Evolutionary conservation across 1,284 basidiomycete species (phyloP).

Genomic region (Puccinia coronata): DNA sequence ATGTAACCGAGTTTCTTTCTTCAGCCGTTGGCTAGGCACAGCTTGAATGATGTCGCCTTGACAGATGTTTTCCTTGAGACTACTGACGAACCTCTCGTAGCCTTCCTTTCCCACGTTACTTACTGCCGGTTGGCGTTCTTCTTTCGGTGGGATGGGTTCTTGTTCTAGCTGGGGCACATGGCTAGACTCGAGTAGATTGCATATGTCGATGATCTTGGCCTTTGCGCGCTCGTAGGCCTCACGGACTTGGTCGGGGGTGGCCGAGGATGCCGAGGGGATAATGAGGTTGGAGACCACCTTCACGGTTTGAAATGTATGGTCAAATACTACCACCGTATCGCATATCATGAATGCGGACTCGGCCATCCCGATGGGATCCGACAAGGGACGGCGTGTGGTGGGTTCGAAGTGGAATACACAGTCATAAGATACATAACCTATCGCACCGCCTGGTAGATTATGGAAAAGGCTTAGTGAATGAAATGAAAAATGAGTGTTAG

Average conservation of each 20-base stretch:
- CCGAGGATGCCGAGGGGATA: constrained; percentile 66
- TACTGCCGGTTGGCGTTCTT: constrained; percentile 64
- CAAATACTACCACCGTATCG: constrained; percentile 91
- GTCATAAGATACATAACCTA: constrained; percentile 97
- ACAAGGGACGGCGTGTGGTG: constrained; percentile 67
- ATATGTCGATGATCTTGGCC: constrained; percentile 72
- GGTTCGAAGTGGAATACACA: constrained; percentile 91
- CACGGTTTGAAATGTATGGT: constrained; percentile 92
- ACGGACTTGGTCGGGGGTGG: constrained; percentile 64
- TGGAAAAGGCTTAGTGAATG: not conserved
- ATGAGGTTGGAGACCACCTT: constrained; percentile 96
- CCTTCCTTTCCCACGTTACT: constrained; percentile 93
- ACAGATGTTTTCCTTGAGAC: constrained; percentile 88
- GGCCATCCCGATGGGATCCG: constrained; percentile 74
- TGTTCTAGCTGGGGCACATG: constrained; percentile 67
- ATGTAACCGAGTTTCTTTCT: constrained; percentile 81
- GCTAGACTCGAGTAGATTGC: constrained; percentile 69
- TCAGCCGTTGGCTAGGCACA: constrained; percentile 88
- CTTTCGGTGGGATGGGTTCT: constrained; percentile 57
- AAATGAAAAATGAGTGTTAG: not conserved
- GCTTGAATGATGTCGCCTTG: constrained; percentile 99
- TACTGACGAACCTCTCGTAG: constrained; percentile 88
- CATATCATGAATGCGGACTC: constrained; percentile 97
- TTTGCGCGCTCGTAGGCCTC: constrained; percentile 81
- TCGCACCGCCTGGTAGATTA: constrained; percentile 73